Evolutionary conservation across 2,329 filamentous ascomycete genomes (phyloP).

Genomic region (Elsinoe perseae): DNA sequence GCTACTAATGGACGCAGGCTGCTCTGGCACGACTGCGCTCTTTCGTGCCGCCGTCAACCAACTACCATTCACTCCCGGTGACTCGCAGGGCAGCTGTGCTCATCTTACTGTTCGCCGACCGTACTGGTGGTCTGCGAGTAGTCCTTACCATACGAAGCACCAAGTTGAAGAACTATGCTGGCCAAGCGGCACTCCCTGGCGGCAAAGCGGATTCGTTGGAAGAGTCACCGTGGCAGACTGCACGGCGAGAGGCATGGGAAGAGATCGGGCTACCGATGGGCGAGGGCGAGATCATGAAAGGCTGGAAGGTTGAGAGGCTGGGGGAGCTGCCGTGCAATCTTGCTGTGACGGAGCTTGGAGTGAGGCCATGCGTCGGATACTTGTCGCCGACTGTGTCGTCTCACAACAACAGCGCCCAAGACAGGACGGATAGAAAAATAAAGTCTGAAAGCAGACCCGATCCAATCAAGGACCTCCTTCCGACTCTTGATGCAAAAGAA

Average conservation of each 20-base stretch:
- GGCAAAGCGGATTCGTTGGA: constrained; percentile 48
- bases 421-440: constrained; percentile 29
- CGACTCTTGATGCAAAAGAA: constrained; percentile 76
- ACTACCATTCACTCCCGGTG: constrained; percentile 50
- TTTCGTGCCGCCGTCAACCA: constrained; percentile 51
- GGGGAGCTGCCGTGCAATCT: constrained; percentile 63
- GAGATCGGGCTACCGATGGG: constrained; percentile 81
- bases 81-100: constrained; percentile 75
- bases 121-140: constrained; percentile 64
- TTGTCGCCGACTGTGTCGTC: constrained; percentile 34
- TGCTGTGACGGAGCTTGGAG: constrained; percentile 44
- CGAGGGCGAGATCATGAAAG: constrained; percentile 59
- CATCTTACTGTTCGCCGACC: constrained; percentile 79
- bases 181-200: constrained; percentile 41
- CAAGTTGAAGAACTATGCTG: constrained; percentile 50
- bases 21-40: constrained; percentile 50
- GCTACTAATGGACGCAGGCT: constrained; percentile 21
- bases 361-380: constrained; percentile 50
- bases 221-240: constrained; percentile 65
- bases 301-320: constrained; percentile 80
- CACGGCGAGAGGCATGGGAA: constrained; percentile 81
- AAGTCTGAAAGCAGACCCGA: constrained; percentile 55
- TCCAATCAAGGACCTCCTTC: constrained; percentile 41
- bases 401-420: not conserved
- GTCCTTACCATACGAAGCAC: constrained; percentile 56